phyloP scores from a whole-genome alignment of 768 basidiomycete species.

The Coprinopsis strossmayeri region DNA sequence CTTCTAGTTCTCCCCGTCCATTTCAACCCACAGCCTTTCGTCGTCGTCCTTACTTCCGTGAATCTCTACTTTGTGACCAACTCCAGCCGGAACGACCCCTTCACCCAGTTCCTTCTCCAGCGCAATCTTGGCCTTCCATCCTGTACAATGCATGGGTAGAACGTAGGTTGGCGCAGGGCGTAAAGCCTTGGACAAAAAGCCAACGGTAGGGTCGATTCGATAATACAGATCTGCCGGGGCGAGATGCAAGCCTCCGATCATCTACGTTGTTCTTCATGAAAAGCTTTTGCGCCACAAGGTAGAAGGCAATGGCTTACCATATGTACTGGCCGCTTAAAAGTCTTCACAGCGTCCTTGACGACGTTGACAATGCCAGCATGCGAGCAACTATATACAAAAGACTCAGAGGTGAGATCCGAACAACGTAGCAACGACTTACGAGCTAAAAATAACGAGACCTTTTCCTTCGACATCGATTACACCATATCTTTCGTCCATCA shows the following conservation, averaged over 20 bases:
- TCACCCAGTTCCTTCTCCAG: constrained; percentile 65
- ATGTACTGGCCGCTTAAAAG: constrained; percentile 62
- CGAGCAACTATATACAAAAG: constrained; percentile 27
- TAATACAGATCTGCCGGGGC: constrained; percentile 58
- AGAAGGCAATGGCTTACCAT: constrained; percentile 45
- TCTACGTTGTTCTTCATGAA: constrained; percentile 36
- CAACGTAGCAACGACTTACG: constrained; percentile 62
- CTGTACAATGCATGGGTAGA: constrained; percentile 82
- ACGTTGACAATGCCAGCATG: constrained; percentile 89
- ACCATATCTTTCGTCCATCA: constrained; percentile 81
- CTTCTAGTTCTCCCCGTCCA: too few relatives aligned
- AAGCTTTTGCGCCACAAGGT: too few relatives aligned
- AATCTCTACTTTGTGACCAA: constrained; percentile 60
- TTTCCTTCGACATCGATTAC: constrained; percentile 75
- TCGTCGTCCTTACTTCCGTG: constrained; percentile 23
- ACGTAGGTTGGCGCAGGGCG: constrained; percentile 61
- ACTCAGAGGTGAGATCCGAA: constrained; percentile 1
- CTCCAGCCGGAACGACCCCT: constrained; percentile 72
- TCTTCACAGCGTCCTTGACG: constrained; percentile 57
- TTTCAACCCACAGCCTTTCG: constrained; percentile 3
- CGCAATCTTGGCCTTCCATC: constrained; percentile 70
- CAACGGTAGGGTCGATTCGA: constrained; percentile 63
- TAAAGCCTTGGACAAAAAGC: constrained; percentile 59
- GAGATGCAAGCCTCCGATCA: constrained; percentile 82
- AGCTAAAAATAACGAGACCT: constrained; percentile 77